phyloP scores from a whole-genome alignment of 805 yeast genomes.

The Zygosaccharomyces rouxii region DNA sequence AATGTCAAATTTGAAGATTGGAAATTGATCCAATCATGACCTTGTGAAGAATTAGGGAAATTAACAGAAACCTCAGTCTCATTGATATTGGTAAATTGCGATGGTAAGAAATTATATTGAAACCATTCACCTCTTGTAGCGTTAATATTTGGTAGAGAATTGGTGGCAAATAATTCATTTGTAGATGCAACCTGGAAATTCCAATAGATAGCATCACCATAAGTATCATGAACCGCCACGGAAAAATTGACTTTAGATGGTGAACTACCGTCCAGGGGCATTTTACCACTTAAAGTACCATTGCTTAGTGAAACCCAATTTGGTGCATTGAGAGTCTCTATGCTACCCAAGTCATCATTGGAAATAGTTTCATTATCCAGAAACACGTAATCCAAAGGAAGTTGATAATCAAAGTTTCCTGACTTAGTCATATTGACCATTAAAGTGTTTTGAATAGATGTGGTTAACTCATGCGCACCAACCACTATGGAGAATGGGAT shows the following conservation, averaged over 20 bases:
- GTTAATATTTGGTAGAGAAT: slow-evolving; percentile 51
- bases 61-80: slow-evolving; percentile 46
- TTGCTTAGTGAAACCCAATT: slow-evolving; percentile 49
- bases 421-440: slow-evolving; percentile 66
- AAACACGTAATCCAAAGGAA: slow-evolving; percentile 62
- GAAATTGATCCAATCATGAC: slow-evolving; percentile 62
- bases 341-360: slow-evolving; percentile 49
- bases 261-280: slow-evolving; percentile 46
- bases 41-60: slow-evolving; percentile 34
- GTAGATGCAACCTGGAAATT: slow-evolving; percentile 54
- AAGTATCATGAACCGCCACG: slow-evolving; percentile 54
- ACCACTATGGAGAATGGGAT: slow-evolving; percentile 68
- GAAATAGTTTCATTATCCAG: slow-evolving; percentile 56
- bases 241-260: slow-evolving; percentile 41
- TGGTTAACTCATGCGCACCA: slow-evolving; percentile 83
- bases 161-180: slow-evolving; percentile 51
- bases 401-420: slow-evolving; percentile 45
- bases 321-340: slow-evolving; percentile 52
- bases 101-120: slow-evolving; percentile 48
- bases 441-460: slow-evolving; percentile 53
- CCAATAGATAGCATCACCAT: slow-evolving; percentile 54
- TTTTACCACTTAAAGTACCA: slow-evolving; percentile 48
- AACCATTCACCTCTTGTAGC: slow-evolving; percentile 65
- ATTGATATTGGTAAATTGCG: slow-evolving; percentile 53
- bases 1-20: slow-evolving; percentile 59